phyloP scores from a whole-genome alignment of 495 filamentous ascomycete species.

The Penicillium coprophilum region DNA sequence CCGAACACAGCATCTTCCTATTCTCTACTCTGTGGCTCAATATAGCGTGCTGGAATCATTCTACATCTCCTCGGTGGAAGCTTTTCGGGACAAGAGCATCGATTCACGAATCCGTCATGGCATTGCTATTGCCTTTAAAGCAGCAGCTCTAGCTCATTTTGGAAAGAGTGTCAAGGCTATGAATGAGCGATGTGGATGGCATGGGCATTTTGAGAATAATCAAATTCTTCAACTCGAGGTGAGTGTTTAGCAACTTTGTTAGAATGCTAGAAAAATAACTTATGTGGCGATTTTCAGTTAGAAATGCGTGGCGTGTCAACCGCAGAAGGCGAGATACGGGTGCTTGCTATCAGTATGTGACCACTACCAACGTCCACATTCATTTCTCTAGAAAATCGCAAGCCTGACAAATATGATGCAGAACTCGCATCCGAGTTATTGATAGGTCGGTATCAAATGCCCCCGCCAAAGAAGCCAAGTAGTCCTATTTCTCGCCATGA shows the following conservation, averaged over 20 bases:
- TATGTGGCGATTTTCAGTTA: constrained; percentile 6
- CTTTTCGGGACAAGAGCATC: constrained; percentile 12
- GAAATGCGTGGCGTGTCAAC: constrained; percentile 21
- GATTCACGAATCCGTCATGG: constrained; percentile 23
- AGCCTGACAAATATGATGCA: constrained; percentile 4
- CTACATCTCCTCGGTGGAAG: constrained; percentile 14
- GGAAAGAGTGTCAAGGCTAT: constrained; percentile 16
- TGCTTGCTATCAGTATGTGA: constrained; percentile 27
- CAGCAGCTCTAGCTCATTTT: constrained; percentile 20
- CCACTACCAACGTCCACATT: no score
- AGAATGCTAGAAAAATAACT: no score
- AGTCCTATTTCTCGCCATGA: constrained; percentile 34
- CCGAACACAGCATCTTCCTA: constrained; percentile 37
- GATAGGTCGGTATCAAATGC: constrained; percentile 35
- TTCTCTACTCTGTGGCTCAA: constrained; percentile 35
- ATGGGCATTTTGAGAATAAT: constrained; percentile 24
- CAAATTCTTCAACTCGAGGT: constrained; percentile 31
- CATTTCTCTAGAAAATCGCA: neutral
- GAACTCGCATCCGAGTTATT: constrained; percentile 40
- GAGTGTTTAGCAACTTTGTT: constrained; percentile 6
- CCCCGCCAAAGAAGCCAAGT: constrained; percentile 21
- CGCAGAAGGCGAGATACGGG: constrained; percentile 25
- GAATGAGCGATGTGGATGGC: constrained; percentile 26
- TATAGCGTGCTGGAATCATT: constrained; percentile 33
- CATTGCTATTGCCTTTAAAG: constrained; percentile 33